phyloP scores from a whole-genome alignment of 2,329 filamentous ascomycete species.

The Chaetomiaceae sp. region DNA sequence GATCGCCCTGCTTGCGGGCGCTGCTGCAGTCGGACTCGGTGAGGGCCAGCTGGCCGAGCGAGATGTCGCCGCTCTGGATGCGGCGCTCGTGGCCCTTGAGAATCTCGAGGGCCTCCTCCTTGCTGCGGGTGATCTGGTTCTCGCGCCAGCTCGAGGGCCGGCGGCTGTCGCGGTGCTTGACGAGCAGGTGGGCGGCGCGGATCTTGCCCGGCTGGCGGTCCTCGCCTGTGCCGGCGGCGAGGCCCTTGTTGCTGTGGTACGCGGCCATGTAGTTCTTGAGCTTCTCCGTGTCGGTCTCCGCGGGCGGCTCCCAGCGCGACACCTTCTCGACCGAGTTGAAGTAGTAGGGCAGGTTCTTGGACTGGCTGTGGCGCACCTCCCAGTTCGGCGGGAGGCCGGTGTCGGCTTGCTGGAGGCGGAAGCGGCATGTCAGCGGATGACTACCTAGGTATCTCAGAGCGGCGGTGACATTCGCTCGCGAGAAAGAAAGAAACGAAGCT shows the following conservation, averaged over 20 bases:
- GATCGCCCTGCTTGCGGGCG: conserved; percentile 85
- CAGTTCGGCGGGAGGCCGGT: conserved; percentile 79
- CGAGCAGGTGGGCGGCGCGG: conserved; percentile 82
- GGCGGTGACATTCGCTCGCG: too few species aligned
- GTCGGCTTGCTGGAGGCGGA: conserved; percentile 37
- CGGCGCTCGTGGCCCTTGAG: conserved; percentile 69
- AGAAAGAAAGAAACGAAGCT: too few species aligned
- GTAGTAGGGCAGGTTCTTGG: conserved; percentile 98
- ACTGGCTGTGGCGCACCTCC: conserved; percentile 97
- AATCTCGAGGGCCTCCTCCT: conserved; percentile 78
- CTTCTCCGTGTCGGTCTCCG: conserved; percentile 82
- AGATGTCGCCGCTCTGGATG: conserved; percentile 65
- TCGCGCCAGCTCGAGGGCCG: conserved; percentile 92
- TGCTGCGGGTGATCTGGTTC: conserved; percentile 78
- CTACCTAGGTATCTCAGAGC: too few species aligned
- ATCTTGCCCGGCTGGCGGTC: conserved; percentile 66
- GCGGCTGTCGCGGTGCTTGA: conserved; percentile 87
- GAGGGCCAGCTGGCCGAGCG: conserved; percentile 76
- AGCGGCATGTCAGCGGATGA: background rate
- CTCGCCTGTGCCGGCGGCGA: conserved; percentile 34
- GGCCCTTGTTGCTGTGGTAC: conserved; percentile 60
- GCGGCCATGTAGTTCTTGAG: conserved; percentile 91
- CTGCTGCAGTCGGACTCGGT: conserved; percentile 95
- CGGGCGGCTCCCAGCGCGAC: conserved; percentile 92
- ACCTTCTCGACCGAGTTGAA: conserved; percentile 84